Percentiles rank a stretch among this genome's conserved stretches.
These are phyloP conservation scores for Salisapilia sapeloensis DNA, from an alignment of 352 stramenopile species.

Conservation along the genomic window DNA sequence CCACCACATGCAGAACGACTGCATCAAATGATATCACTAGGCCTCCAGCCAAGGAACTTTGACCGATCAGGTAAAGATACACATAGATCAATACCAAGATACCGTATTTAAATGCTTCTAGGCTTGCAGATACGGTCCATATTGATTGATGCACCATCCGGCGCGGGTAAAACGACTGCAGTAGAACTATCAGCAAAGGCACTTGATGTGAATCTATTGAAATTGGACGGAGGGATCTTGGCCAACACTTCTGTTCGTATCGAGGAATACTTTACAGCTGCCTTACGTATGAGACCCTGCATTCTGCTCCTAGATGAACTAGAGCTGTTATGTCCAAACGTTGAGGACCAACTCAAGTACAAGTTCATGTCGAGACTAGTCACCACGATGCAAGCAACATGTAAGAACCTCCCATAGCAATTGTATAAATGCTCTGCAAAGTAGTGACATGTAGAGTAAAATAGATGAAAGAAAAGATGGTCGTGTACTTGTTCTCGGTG, in stretches of 20 bases:
- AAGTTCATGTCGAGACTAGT: conserved; percentile 48
- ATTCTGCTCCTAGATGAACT: conserved; percentile 57
- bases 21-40: too few relatives aligned
- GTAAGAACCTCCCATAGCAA: too few relatives aligned
- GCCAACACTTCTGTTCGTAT: conserved; percentile 28
- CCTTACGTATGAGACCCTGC: conserved; percentile 46
- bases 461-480: conserved; percentile 9
- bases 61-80: too few relatives aligned
- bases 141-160: conserved; percentile 42
- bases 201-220: conserved; percentile 31
- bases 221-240: conserved; percentile 42
- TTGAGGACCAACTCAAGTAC: conserved; percentile 53
- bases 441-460: too few relatives aligned
- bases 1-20: too few relatives aligned
- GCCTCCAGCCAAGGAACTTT: too few relatives aligned
- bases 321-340: conserved; percentile 53
- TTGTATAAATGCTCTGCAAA: too few relatives aligned
- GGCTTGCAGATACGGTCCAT: conserved; percentile 18
- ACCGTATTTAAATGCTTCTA: too few relatives aligned
- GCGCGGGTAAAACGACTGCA: conserved; percentile 56
- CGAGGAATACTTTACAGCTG: conserved; percentile 49
- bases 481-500: conserved; percentile 42
- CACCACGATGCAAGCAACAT: too few relatives aligned
- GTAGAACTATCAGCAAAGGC: conserved; percentile 28
- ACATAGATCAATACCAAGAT: too few relatives aligned